Evolutionary conservation across 768 basidiomycete species (phyloP), one percentile per base, ranked within the genome.

Genomic region (Solioccasus polychromus): DNA sequence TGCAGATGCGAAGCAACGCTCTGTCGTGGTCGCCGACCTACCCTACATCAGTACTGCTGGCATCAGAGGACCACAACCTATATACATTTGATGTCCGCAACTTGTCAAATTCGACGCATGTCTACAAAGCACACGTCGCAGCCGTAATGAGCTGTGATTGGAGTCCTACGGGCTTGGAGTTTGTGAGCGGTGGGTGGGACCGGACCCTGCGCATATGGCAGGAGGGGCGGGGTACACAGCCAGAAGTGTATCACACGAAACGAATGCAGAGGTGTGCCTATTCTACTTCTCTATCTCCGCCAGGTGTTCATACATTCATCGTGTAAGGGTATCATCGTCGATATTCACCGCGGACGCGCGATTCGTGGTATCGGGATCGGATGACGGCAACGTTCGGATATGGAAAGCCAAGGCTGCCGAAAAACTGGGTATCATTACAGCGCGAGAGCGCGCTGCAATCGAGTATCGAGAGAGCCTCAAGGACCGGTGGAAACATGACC

Each of bases 41-140:
- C 61, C 96, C 96, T 3, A 97, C 94, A 0, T 74, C 85, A 4
- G 70, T 97, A 30, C 79, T 99, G 8, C 79, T 98, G 7, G 96
- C 91, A n/a, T 97, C 94, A 0, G 96, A 98, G 72, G 95, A 98
- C 60, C 94, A 98, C 71, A 96, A 97, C 59, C 76, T 98, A 20
- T 98, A 98, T 67, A 97, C 96, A 0, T 99, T 96, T 65, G 96
- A 99, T 60, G 86, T 98, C 39, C 80, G 96, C 34, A 80, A 88
- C 44, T 76, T 99, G 19, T 69, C 78, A 11, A 73, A 78, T 2
- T 92, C 96, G 4, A 89, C 82, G 2, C 89, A 95, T 50, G 88
- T 98, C 22, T 98, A 95, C 77, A 98, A 98, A 68, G 93, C 83
- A 0, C 96, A 99, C 63, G 95, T 97, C 17, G 91, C 89, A 0